A percentile compares a stretch with the other conserved stretches of the same genome.
Conservation (phyloP, 164 flowering plant genomes). For the Kingdonia uniflora region DNA sequence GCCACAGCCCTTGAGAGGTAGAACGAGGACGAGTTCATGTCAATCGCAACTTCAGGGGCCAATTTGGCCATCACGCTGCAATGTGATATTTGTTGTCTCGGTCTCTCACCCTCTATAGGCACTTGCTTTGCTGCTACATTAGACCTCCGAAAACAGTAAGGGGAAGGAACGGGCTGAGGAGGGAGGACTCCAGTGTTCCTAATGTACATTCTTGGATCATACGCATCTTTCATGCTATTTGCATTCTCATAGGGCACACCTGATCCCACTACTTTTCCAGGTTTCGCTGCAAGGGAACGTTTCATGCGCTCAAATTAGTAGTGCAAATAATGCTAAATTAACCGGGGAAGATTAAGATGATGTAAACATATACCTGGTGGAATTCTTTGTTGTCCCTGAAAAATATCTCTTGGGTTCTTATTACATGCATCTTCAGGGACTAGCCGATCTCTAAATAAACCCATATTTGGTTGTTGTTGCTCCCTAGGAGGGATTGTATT, state of each 20-base stretch:
- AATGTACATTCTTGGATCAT: conserved; percentile 35
- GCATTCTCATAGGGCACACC: conserved; percentile 41
- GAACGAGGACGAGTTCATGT: conserved; percentile 50
- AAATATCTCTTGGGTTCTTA: conserved; percentile 27
- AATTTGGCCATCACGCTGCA: conserved; percentile 35
- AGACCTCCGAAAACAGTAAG: conserved; percentile 31
- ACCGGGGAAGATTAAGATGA: no score
- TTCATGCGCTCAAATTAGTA: no score
- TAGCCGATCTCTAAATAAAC: conserved; percentile 30
- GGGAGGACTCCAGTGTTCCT: conserved; percentile 34
- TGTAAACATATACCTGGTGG: conserved; percentile 25
- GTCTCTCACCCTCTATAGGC: conserved; percentile 21
- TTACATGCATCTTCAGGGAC: conserved; percentile 23
- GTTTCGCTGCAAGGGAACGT: conserved; percentile 37
- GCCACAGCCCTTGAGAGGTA: conserved; percentile 26
- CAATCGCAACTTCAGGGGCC: conserved; percentile 57
- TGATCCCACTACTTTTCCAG: conserved; percentile 57
- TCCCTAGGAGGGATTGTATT: conserved; percentile 46
- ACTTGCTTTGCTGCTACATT: conserved; percentile 30
- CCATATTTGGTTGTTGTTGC: conserved; percentile 30
- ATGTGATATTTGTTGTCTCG: conserved; percentile 30
- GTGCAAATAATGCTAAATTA: no score
- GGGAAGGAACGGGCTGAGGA: conserved; percentile 28
- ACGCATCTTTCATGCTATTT: conserved; percentile 30
- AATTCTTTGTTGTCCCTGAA: conserved; percentile 37